Base-by-base conservation (phyloP, 768 basidiomycete genomes). In the Termitomyces titanicus region DNA sequence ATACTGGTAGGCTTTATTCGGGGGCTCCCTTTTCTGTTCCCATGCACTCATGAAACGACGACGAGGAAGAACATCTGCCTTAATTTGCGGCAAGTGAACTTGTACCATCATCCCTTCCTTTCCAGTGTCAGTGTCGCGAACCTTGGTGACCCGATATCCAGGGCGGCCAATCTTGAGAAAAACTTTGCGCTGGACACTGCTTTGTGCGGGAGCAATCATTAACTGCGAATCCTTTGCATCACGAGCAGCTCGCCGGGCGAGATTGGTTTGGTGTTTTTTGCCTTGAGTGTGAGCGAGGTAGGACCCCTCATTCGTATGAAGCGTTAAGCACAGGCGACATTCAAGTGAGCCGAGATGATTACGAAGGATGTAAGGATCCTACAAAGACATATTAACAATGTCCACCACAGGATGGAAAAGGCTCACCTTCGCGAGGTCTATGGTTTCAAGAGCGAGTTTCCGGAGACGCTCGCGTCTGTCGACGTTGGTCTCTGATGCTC, bases 271-370 rank as follows among this genome's bases (percentile, higher is more conserved):
- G 69, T 98, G 97, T 68, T 98, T 99, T 77, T 98, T 99, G 20
- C 97, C 97, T 75, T 98, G 97, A 0, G 97, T 99, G 64, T 99
- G 97, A 0, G 97, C 97, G 46, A 99, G 88, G 70, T 98, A 98
- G 13, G 95, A 97, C 18, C 97, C 97, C 73, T 99, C 97, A 65
- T 98, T 98, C n/a, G 96, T 98, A 74, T 99, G 97, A 11, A 99
- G 82, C 0, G 97, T 99, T 45, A 99, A 75, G 70, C 97, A 98
- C 27, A 99, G 82, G 64, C 95, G 92, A 76, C 97, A 99, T 83
- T 98, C 96, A 39, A 98, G 84, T 9, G 95, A 98, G 39, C 97
- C 97, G 55, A 99, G 82, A 72, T 99, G 97, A 70, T 98, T 99
- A 72, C 96, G 92, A 35, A 99, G 84, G 68, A 99, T 98, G 71